A percentile compares a stretch with the other conserved stretches of the same genome.
Conservation (phyloP, 345 rosid genomes). For the Salix koriyanagi region DNA sequence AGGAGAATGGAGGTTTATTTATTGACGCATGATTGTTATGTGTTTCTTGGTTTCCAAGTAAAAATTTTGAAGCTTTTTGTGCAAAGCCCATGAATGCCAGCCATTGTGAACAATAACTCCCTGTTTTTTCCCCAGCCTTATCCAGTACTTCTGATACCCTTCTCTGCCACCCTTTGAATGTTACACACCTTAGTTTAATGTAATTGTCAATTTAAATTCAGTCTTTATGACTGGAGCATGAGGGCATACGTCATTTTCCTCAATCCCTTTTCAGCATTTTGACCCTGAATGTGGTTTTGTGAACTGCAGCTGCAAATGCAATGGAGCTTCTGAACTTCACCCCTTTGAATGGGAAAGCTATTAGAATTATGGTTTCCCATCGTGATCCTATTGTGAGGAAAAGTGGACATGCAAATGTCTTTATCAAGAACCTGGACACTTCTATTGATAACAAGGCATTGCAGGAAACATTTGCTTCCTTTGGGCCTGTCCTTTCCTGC, state of each 20-base stretch:
- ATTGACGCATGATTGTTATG: neutral
- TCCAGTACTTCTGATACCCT: neutral
- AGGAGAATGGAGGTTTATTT: neutral
- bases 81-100: neutral
- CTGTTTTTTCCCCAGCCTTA: neutral
- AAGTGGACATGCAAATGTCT: slow-evolving; percentile 66
- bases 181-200: neutral
- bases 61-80: neutral
- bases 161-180: neutral
- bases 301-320: slow-evolving; percentile 51
- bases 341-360: slow-evolving; percentile 53
- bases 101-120: neutral
- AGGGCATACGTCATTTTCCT: neutral
- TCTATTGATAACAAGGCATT: slow-evolving; percentile 55
- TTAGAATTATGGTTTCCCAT: slow-evolving; percentile 67
- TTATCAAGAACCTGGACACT: slow-evolving; percentile 63
- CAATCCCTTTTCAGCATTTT: neutral
- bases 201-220: neutral
- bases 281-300: neutral
- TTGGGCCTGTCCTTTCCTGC: slow-evolving; percentile 62
- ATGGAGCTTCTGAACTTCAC: slow-evolving; percentile 56
- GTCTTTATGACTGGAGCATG: neutral
- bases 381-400: slow-evolving; percentile 61
- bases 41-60: neutral
- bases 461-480: slow-evolving; percentile 46